Evolutionary conservation across 2,329 filamentous ascomycete genomes (phyloP).

Genomic region (Nemania sp.): DNA sequence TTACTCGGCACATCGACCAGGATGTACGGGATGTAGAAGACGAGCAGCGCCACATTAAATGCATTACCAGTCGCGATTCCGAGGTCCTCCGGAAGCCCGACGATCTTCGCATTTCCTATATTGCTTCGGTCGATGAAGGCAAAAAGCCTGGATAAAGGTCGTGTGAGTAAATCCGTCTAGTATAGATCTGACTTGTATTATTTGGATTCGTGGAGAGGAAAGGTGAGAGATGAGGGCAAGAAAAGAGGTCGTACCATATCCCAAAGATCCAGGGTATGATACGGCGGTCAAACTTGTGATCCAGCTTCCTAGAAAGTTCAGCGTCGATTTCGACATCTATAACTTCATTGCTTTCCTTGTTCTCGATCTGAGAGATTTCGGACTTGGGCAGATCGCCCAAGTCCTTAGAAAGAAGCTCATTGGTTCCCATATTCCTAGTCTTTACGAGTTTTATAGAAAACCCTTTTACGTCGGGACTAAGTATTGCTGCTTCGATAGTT

Average conservation of each 20-base stretch:
- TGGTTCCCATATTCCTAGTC: conserved; percentile 18
- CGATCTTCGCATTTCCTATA: conserved; percentile 58
- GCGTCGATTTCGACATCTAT: conserved; percentile 20
- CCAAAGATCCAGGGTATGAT: conserved; percentile 46
- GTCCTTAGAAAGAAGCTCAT: conserved; percentile 14
- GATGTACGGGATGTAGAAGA: conserved; percentile 79
- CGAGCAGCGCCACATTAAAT: conserved; percentile 69
- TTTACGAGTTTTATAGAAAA: not conserved
- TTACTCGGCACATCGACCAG: conserved; percentile 75
- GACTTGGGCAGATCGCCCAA: conserved; percentile 30
- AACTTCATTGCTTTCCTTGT: not conserved
- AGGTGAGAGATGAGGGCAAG: not conserved
- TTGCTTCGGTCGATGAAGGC: conserved; percentile 64
- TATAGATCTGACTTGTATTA: no score
- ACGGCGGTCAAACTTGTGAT: conserved; percentile 43
- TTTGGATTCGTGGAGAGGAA: not conserved
- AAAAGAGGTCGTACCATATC: conserved; percentile 38
- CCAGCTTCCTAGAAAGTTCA: conserved; percentile 35
- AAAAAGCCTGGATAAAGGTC: conserved; percentile 36
- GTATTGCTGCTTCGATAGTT: not conserved
- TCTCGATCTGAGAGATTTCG: conserved; percentile 31
- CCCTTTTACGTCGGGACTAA: not conserved
- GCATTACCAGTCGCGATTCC: conserved; percentile 64
- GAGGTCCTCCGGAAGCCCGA: conserved; percentile 53
- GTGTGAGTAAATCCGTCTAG: conserved; percentile 15